phyloP scores from a whole-genome alignment of 2,329 filamentous ascomycete genomes.

The Westerdykella sp. region DNA sequence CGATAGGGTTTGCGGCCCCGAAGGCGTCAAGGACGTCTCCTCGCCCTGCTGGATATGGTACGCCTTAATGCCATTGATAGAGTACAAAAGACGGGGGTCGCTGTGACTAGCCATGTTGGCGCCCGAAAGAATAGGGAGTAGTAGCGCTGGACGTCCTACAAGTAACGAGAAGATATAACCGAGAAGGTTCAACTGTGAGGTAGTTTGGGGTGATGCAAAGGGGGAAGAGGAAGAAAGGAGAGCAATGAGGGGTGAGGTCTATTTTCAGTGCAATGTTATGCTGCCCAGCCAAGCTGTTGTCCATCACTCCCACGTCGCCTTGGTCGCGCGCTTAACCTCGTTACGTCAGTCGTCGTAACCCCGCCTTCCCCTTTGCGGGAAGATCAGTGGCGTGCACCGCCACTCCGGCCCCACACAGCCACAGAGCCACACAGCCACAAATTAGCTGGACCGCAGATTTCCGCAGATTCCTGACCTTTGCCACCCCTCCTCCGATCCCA shows the following conservation, averaged over 20 bases:
- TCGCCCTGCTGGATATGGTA: conserved; percentile 86
- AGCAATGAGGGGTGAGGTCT: conserved; percentile 2
- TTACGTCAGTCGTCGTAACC: conserved; percentile 8
- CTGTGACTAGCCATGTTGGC: conserved; percentile 45
- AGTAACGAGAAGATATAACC: too few relatives aligned
- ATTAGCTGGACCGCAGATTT: too few relatives aligned
- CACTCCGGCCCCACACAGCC: neutral
- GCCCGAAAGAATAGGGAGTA: conserved; percentile 1
- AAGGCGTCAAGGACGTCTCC: conserved; percentile 74
- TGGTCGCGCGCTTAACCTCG: conserved; percentile 12
- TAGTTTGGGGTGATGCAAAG: neutral
- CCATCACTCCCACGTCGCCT: conserved; percentile 3
- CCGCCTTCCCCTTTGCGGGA: neutral
- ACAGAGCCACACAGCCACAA: neutral
- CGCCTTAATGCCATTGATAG: conserved; percentile 76
- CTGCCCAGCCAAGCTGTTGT: conserved; percentile 5
- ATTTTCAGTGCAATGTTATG: conserved; percentile 5
- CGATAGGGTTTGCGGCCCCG: conserved; percentile 84
- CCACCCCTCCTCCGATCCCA: too few relatives aligned
- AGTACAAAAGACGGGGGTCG: conserved; percentile 52
- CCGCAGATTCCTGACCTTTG: too few relatives aligned
- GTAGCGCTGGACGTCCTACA: conserved; percentile 1
- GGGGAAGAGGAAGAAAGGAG: conserved; percentile 1
- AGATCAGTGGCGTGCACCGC: neutral
- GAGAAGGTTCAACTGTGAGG: too few relatives aligned